Evolutionary conservation across 2,329 filamentous ascomycete genomes (phyloP).

Genomic region (Tothia fuscella): DNA sequence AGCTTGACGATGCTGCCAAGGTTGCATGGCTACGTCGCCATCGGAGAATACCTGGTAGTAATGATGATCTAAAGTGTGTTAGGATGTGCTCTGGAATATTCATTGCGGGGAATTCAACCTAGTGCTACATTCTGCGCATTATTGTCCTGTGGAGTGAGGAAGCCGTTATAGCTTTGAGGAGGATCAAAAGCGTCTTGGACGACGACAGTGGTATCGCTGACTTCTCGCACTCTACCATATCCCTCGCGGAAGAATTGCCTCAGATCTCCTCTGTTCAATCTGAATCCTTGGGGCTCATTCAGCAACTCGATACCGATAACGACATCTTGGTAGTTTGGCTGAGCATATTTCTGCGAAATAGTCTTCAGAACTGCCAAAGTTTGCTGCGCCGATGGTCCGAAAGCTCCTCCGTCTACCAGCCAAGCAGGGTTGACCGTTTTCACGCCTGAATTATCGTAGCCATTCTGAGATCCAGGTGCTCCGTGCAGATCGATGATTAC

Average conservation of each 20-base stretch:
- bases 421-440: constrained; percentile 25
- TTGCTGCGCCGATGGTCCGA: constrained; percentile 30
- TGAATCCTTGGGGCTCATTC: constrained; percentile 43
- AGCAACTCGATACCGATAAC: constrained; percentile 45
- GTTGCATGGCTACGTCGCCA: constrained; percentile 36
- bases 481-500: constrained; percentile 50
- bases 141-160: constrained; percentile 40
- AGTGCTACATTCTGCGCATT: constrained; percentile 44
- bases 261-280: constrained; percentile 32
- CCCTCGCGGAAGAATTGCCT: constrained; percentile 45
- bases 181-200: constrained; percentile 46
- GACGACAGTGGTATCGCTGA: constrained; percentile 39
- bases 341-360: constrained; percentile 46
- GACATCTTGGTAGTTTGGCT: constrained; percentile 42
- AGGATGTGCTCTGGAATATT: not conserved
- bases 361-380: constrained; percentile 45
- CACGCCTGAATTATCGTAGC: constrained; percentile 51
- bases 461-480: constrained; percentile 45
- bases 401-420: constrained; percentile 31
- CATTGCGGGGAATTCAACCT: not conserved
- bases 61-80: constrained; percentile 42
- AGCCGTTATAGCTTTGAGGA: constrained; percentile 48
- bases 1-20: constrained; percentile 40
- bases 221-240: constrained; percentile 34
- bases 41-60: constrained; percentile 55